Conservation (phyloP, 352 stramenopile species). For the Globisporangium abappressorium region DNA sequence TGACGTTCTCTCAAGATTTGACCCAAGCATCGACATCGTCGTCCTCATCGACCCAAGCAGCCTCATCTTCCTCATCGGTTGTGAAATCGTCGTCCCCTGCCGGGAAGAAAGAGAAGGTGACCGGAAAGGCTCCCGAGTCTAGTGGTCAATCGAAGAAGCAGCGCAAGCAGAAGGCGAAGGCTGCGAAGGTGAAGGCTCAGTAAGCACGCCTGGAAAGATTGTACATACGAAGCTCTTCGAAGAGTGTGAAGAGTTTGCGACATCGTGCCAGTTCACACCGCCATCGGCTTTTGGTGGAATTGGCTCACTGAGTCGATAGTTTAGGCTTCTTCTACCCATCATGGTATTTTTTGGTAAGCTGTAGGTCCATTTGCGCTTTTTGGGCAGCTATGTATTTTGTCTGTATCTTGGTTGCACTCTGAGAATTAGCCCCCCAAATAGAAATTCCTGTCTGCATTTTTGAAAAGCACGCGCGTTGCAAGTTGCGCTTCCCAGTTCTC, state of each 20-base stretch:
- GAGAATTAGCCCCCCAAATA: slow-evolving; percentile 7
- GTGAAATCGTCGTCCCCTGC: slow-evolving; percentile 5
- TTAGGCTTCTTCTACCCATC: neutral
- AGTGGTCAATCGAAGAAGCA: slow-evolving; percentile 16
- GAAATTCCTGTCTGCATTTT: slow-evolving; percentile 8
- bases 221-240: neutral
- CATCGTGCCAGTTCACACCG: neutral
- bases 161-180: slow-evolving; percentile 18
- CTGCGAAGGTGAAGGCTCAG: slow-evolving; percentile 10
- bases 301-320: neutral
- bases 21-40: slow-evolving; percentile 1
- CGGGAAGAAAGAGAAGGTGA: slow-evolving; percentile 7
- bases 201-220: neutral
- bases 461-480: neutral
- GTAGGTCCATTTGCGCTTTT: slow-evolving; percentile 5
- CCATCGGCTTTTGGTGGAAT: neutral
- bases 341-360: slow-evolving; percentile 6
- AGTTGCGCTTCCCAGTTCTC: neutral
- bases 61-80: slow-evolving; percentile 2
- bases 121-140: neutral
- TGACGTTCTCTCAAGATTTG: slow-evolving; percentile 9
- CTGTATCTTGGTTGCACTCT: slow-evolving; percentile 5
- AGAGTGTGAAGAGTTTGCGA: neutral
- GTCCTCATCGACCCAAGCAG: neutral
- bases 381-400: slow-evolving; percentile 12